phyloP scores from a whole-genome alignment of 371 early-diverging fungal species.

The Mortierella sp. region DNA sequence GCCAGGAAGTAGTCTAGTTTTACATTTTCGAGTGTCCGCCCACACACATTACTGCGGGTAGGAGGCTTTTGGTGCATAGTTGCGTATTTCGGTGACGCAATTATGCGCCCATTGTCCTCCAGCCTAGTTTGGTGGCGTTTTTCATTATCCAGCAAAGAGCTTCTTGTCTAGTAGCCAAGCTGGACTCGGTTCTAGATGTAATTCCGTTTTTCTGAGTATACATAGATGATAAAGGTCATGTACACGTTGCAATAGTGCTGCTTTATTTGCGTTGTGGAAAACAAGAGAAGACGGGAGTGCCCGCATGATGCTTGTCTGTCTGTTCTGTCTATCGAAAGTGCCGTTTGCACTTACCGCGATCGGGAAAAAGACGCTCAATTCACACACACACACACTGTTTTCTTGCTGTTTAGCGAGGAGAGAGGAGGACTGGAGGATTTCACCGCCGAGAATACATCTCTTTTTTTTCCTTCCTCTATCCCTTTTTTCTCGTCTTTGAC shows the following conservation, averaged over 20 bases:
- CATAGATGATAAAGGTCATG: neutral
- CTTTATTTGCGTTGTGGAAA: neutral
- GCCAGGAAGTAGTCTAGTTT: no score
- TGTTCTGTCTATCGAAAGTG: neutral
- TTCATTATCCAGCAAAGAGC: no score
- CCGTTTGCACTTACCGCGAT: neutral
- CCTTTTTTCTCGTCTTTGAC: neutral
- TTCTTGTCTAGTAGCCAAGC: no score
- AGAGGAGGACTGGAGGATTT: neutral
- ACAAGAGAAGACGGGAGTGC: neutral
- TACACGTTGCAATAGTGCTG: neutral
- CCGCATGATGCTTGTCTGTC: neutral
- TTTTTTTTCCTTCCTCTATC: neutral
- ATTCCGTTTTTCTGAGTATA: no score
- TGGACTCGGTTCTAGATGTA: no score
- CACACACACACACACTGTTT: neutral
- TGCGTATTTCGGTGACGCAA: no score
- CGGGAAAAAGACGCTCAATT: neutral
- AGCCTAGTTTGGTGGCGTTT: no score
- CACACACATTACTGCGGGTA: no score
- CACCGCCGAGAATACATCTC: conserved; percentile 3
- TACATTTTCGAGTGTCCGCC: no score
- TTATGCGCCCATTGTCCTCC: no score
- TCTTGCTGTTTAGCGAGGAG: neutral
- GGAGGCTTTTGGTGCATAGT: no score